Percentiles rank a stretch among this genome's conserved stretches.
phyloP scores from a whole-genome alignment of 2,329 filamentous ascomycete genomes.

The Ascochyta fabae region DNA sequence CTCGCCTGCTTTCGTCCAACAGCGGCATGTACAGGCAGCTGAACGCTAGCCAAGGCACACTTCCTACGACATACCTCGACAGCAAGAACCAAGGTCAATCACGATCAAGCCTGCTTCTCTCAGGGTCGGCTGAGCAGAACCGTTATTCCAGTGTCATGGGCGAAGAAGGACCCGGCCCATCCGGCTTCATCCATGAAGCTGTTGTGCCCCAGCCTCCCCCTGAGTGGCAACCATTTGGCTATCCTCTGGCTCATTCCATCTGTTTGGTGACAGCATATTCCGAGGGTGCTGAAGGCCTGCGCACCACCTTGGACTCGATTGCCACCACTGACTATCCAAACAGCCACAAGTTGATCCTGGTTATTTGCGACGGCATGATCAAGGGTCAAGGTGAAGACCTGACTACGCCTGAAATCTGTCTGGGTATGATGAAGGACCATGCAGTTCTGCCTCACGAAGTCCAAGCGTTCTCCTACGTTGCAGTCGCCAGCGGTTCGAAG shows the following conservation, averaged over 20 bases:
- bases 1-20: slow-evolving; percentile 72
- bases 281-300: slow-evolving; percentile 89
- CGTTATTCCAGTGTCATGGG: slow-evolving; percentile 62
- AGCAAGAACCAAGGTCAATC: slow-evolving; percentile 43
- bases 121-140: slow-evolving; percentile 50
- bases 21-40: slow-evolving; percentile 70
- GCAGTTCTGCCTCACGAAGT: slow-evolving; percentile 82
- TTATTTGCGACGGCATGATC: slow-evolving; percentile 97
- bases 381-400: slow-evolving; percentile 89
- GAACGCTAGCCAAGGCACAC: slow-evolving; percentile 63
- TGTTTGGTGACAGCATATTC: slow-evolving; percentile 97
- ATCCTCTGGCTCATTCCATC: slow-evolving; percentile 89
- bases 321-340: slow-evolving; percentile 98
- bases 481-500: slow-evolving; percentile 93
- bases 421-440: slow-evolving; percentile 95
- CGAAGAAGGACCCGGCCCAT: slow-evolving; percentile 77
- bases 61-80: slow-evolving; percentile 53
- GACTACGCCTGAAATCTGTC: slow-evolving; percentile 86
- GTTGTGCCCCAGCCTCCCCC: slow-evolving; percentile 95
- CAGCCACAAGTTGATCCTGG: slow-evolving; percentile 95
- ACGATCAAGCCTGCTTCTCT: slow-evolving; percentile 53
- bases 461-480: slow-evolving; percentile 91
- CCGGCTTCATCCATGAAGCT: slow-evolving; percentile 94
- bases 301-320: slow-evolving; percentile 93
- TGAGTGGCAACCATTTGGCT: slow-evolving; percentile 97